Conservation (phyloP, 108 stramenopile species). For the Cyclostephanos tholiformis region DNA sequence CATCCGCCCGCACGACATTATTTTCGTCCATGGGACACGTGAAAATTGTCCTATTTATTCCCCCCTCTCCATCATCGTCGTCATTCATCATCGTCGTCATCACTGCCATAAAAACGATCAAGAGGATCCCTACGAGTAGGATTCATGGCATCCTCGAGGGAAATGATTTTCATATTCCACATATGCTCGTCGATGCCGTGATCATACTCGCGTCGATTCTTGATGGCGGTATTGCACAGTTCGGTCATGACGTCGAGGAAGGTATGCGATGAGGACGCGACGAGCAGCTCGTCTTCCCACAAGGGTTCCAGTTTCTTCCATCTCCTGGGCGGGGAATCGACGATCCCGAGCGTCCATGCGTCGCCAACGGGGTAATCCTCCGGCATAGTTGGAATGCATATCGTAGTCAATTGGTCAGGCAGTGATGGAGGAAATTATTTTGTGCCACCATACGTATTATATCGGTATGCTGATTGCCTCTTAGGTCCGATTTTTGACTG, state of each 20-base stretch:
- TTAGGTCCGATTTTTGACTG: too few species aligned
- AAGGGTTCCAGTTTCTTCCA: constrained; percentile 25
- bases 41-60: background rate
- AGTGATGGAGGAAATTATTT: too few species aligned
- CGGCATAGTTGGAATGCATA: too few species aligned
- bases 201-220: constrained; percentile 36
- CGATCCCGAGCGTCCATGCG: too few species aligned
- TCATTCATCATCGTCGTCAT: constrained; percentile 28
- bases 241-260: constrained; percentile 36
- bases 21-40: background rate
- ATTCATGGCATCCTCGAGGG: constrained; percentile 23
- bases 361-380: too few species aligned
- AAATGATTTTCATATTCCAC: constrained; percentile 38
- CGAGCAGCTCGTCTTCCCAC: constrained; percentile 41
- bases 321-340: too few species aligned
- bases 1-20: background rate
- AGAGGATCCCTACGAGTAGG: constrained; percentile 5
- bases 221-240: constrained; percentile 39
- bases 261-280: constrained; percentile 24
- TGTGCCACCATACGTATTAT: too few species aligned
- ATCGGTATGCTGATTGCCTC: too few species aligned
- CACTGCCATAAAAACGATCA: constrained; percentile 11
- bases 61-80: constrained; percentile 24
- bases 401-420: too few species aligned
- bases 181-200: constrained; percentile 33